These are phyloP conservation scores for Paxillus ammoniavirescens DNA, from an alignment of 768 basidiomycete species.

Conservation along the genomic window DNA sequence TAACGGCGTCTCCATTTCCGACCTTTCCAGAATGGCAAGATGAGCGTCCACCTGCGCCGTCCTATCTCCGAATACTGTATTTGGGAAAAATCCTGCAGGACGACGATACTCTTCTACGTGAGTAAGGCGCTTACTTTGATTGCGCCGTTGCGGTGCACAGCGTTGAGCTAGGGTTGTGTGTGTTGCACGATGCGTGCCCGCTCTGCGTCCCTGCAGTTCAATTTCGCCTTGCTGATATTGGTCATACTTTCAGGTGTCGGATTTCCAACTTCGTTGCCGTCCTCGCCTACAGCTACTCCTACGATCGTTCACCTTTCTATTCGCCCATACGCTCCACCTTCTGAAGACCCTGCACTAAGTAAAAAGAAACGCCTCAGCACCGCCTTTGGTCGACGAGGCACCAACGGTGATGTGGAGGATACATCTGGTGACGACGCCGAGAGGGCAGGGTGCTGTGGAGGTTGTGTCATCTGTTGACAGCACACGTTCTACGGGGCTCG, in stretches of 20 bases:
- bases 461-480: conserved; percentile 39
- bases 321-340: conserved; percentile 52
- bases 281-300: conserved; percentile 34
- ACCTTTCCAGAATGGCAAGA: conserved; percentile 65
- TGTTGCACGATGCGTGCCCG: conserved; percentile 7
- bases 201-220: conserved; percentile 7
- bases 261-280: conserved; percentile 29
- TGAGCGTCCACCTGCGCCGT: conserved; percentile 74
- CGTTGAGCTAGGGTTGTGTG: conserved; percentile 3
- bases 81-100: conserved; percentile 82
- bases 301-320: conserved; percentile 80
- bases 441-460: conserved; percentile 34
- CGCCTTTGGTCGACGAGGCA: conserved; percentile 26
- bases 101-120: conserved; percentile 71
- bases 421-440: conserved; percentile 20
- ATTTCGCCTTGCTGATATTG: background rate
- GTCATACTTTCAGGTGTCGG: conserved; percentile 18
- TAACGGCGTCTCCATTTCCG: conserved; percentile 13
- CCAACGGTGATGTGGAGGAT: conserved; percentile 8
- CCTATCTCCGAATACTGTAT: conserved; percentile 72
- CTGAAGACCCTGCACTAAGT: conserved; percentile 49
- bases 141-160: background rate
- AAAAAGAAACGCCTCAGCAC: conserved; percentile 48
- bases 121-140: conserved; percentile 23
- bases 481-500: no score